A percentile compares a stretch with the other conserved stretches of the same genome.
Evolutionary conservation across 2,329 filamentous ascomycete species (phyloP).

Genomic region (Thermomyces lanuginosus): DNA sequence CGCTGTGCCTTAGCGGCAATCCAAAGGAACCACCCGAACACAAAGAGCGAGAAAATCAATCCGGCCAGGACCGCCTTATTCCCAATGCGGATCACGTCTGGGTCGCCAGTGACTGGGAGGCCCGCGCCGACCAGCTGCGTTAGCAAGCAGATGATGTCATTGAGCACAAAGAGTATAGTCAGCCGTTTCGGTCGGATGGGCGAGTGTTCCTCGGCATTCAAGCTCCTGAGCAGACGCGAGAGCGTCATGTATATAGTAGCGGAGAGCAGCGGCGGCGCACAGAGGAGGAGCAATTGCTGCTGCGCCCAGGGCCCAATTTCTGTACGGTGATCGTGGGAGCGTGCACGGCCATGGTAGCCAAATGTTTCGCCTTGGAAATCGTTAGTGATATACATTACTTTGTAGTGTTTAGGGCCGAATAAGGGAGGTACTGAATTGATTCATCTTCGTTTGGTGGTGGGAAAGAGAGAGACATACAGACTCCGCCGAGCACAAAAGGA

Average conservation of each 20-base stretch:
- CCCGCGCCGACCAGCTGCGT: conserved; percentile 19
- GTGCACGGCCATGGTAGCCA: conserved; percentile 22
- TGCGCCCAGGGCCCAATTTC: conserved; percentile 17
- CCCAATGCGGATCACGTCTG: conserved; percentile 10
- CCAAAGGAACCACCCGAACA: conserved; percentile 1
- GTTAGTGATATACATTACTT: not conserved
- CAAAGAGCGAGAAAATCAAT: conserved; percentile 1
- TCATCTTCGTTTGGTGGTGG: not conserved
- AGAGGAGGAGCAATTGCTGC: conserved; percentile 24
- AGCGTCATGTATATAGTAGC: conserved; percentile 25
- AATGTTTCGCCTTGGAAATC: conserved; percentile 17
- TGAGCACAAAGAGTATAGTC: conserved; percentile 23
- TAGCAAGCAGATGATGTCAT: conserved; percentile 20
- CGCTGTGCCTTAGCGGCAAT: not conserved
- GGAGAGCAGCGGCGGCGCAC: conserved; percentile 27
- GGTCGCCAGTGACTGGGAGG: conserved; percentile 13
- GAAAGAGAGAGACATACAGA: conserved; percentile 13
- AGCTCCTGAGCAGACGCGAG: conserved; percentile 21
- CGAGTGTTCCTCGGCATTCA: conserved; percentile 20
- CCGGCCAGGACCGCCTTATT: conserved; percentile 6
- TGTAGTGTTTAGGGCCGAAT: not conserved
- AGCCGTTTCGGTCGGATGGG: conserved; percentile 20
- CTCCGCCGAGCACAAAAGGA: conserved; percentile 20
- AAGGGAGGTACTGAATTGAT: not conserved
- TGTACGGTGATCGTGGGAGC: conserved; percentile 15